Conservation (phyloP, 495 filamentous ascomycete species). For the Aspergillus conjunctus region DNA sequence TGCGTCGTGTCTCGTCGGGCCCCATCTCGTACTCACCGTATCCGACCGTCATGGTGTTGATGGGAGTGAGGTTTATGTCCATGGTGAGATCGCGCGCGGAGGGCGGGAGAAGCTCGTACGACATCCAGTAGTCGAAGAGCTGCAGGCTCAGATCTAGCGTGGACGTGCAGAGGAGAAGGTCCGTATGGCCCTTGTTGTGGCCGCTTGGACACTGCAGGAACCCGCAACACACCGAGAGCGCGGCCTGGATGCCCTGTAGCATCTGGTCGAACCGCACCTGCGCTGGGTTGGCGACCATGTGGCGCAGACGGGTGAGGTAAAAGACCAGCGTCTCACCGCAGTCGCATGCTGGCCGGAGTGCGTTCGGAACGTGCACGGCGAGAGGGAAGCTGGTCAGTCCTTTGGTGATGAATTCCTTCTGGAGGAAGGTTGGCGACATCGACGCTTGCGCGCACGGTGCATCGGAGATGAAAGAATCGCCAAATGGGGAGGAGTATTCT, state of each 20-base stretch:
- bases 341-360: slow-evolving; percentile 33
- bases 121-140: slow-evolving; percentile 41
- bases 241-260: slow-evolving; percentile 39
- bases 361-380: slow-evolving; percentile 29
- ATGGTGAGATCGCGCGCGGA: slow-evolving; percentile 16
- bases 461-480: slow-evolving; percentile 18
- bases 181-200: slow-evolving; percentile 41
- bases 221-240: slow-evolving; percentile 36
- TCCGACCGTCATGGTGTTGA: slow-evolving; percentile 26
- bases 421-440: slow-evolving; percentile 42
- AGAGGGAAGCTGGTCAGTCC: slow-evolving; percentile 37
- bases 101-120: slow-evolving; percentile 29
- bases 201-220: slow-evolving; percentile 44
- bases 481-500: slow-evolving; percentile 21
- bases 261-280: slow-evolving; percentile 43
- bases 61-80: no score
- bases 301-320: slow-evolving; percentile 40
- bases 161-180: slow-evolving; percentile 37
- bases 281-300: slow-evolving; percentile 34
- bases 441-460: slow-evolving; percentile 33
- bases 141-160: slow-evolving; percentile 40
- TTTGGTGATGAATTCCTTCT: slow-evolving; percentile 35
- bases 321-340: slow-evolving; percentile 40
- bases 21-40: slow-evolving; percentile 46
- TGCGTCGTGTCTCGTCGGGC: slow-evolving; percentile 38